Base-by-base conservation (phyloP, 495 filamentous ascomycete genomes). In the Trichocladium uniseriatum region DNA sequence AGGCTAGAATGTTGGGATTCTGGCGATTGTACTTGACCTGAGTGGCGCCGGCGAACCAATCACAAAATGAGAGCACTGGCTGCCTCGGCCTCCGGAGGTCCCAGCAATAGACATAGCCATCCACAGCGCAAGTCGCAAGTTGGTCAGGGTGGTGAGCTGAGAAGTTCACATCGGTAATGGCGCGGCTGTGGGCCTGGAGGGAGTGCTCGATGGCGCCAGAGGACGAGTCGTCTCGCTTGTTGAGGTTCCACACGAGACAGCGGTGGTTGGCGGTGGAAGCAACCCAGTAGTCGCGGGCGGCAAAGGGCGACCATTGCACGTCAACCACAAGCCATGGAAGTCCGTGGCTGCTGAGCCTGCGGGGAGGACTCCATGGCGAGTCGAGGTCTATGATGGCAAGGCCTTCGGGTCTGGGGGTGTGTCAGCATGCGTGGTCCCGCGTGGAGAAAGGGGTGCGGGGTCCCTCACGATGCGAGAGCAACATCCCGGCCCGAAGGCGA, bases 151-250 rank as follows among this genome's bases (percentile, higher is more conserved):
- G 83, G 60, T 94, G 87, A 0, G 91, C 90, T 0, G 86, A 92
- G 63, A 95, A 97, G 62, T 97, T 97, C 64, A 95, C 89, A 59
- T 97, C 91, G 13, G 90, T 95, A 45, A 97, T 97, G 47, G 90
- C 89, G 40, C 91, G 76, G 1, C 79, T 84, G 63, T 97, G 91
- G 11, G 79, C 89, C 61, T 95, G 87, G 32, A 96, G 75, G n/a
- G 88, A 86, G 65, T 88, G 80, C 65, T 98, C 87, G 38, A 95
- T 87, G 22, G 79, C 77, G 2, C 77, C 74, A 2, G 82, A 80
- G n/a, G 83, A 77, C 43, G 81, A 79, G 61, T 80, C 77, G 52
- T 80, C 78, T 40, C 75, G 71, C 70, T 94, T 79, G 35, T 80
- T 85, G 55, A 97, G 70, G 61, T 95, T 97, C 90, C 89, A 95